Conservation (phyloP, 257 asterid genomes). For the Mentha longifolia region DNA sequence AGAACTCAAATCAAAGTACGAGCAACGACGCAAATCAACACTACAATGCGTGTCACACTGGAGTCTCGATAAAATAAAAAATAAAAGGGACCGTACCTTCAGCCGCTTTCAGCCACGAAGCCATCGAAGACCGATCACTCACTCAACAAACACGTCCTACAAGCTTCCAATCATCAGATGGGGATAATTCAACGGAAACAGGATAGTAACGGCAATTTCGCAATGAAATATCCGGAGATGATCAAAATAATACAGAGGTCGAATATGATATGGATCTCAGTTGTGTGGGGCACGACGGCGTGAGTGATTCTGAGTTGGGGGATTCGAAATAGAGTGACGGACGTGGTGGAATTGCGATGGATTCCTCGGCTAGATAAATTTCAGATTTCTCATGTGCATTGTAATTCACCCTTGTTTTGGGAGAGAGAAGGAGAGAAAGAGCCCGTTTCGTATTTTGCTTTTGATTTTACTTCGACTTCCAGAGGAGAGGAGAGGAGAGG, state of each 20-base stretch:
- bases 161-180: constrained; percentile 39
- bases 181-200: constrained; percentile 7
- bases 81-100: constrained; percentile 74
- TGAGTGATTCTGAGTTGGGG: constrained; percentile 1
- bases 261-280: constrained; percentile 3
- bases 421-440: neutral
- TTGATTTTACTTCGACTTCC: too few relatives aligned
- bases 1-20: constrained; percentile 35
- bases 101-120: constrained; percentile 96
- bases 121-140: constrained; percentile 45
- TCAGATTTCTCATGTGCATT: constrained; percentile 17
- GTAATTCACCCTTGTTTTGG: neutral
- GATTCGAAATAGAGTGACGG: neutral
- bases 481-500: too few relatives aligned
- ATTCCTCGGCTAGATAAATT: neutral
- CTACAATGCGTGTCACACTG: constrained; percentile 16
- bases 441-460: too few relatives aligned
- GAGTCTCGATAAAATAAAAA: neutral
- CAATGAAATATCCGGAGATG: constrained; percentile 22
- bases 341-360: neutral
- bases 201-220: neutral
- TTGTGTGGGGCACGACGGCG: constrained; percentile 2
- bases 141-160: constrained; percentile 35
- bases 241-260: constrained; percentile 5
- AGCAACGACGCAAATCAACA: constrained; percentile 31